Conservation (phyloP, 495 filamentous ascomycete genomes). For the Hypoxylon subgilvum region DNA sequence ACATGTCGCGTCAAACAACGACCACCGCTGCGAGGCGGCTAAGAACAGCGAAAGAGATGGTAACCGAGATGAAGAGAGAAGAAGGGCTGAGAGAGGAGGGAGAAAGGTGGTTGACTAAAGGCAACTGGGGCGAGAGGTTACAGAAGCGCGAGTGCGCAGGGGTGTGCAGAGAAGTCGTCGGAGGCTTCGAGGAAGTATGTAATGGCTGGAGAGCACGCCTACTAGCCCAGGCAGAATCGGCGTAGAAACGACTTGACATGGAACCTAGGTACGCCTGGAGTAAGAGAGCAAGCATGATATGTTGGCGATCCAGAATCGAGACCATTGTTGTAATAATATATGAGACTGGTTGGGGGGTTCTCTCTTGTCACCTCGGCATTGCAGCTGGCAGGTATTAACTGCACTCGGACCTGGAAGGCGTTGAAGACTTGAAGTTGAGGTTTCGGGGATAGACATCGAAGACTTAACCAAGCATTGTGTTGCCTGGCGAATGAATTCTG, state of each 20-base stretch:
- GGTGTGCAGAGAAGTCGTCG: slow-evolving; percentile 83
- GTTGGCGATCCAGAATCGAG: neutral
- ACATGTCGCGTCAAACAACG: slow-evolving; percentile 90
- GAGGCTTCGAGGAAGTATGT: slow-evolving; percentile 88
- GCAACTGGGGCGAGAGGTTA: slow-evolving; percentile 79
- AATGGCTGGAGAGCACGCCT: slow-evolving; percentile 60
- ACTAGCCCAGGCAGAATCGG: slow-evolving; percentile 54
- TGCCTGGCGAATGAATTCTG: neutral
- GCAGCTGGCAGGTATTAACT: slow-evolving; percentile 26
- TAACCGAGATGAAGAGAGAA: slow-evolving; percentile 81
- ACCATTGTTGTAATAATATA: slow-evolving; percentile 5
- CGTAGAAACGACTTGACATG: slow-evolving; percentile 15
- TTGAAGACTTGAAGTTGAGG: slow-evolving; percentile 13
- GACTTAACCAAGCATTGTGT: slow-evolving; percentile 8
- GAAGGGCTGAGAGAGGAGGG: slow-evolving; percentile 81
- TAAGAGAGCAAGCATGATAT: neutral
- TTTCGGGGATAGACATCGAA: slow-evolving; percentile 27
- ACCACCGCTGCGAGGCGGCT: slow-evolving; percentile 77
- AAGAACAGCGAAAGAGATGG: slow-evolving; percentile 75
- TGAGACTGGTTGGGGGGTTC: slow-evolving; percentile 5
- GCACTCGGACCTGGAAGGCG: slow-evolving; percentile 21
- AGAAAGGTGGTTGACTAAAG: slow-evolving; percentile 75
- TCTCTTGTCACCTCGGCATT: slow-evolving; percentile 26
- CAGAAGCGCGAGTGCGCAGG: slow-evolving; percentile 75
- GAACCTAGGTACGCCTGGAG: neutral